Conservation (phyloP, 1,139 yeast genomes). For the Zygoascus sp. region DNA sequence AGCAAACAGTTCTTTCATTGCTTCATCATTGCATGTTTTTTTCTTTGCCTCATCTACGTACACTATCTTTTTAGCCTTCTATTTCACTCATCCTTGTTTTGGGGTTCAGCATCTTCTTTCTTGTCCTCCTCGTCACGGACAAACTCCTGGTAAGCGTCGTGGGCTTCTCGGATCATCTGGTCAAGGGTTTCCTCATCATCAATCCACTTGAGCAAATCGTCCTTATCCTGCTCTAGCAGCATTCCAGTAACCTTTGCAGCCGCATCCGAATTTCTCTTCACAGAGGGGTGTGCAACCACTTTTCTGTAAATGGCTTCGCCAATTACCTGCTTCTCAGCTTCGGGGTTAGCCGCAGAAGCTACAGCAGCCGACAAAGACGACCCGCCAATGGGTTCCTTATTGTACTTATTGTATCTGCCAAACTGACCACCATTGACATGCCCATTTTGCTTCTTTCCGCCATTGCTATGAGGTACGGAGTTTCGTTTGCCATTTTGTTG, state of each 20-base stretch:
- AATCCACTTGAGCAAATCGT: slow-evolving; percentile 77
- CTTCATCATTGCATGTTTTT: neutral
- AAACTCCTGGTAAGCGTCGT: slow-evolving; percentile 76
- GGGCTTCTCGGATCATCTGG: slow-evolving; percentile 85
- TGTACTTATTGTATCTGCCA: slow-evolving; percentile 30
- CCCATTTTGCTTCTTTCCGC: slow-evolving; percentile 30
- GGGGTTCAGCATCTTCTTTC: neutral
- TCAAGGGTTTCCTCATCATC: slow-evolving; percentile 73
- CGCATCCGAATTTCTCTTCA: slow-evolving; percentile 73
- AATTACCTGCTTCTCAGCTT: slow-evolving; percentile 83
- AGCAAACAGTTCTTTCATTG: neutral
- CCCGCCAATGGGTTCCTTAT: slow-evolving; percentile 25
- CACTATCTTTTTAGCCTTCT: neutral
- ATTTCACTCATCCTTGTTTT: neutral
- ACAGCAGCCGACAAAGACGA: slow-evolving; percentile 32
- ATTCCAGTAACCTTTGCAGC: slow-evolving; percentile 95
- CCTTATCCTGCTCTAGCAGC: slow-evolving; percentile 86
- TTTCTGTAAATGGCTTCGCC: slow-evolving; percentile 92
- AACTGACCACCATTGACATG: slow-evolving; percentile 2
- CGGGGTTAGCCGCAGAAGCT: slow-evolving; percentile 39
- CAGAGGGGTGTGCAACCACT: slow-evolving; percentile 74
- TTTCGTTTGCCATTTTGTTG: slow-evolving; percentile 6
- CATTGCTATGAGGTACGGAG: slow-evolving; percentile 34
- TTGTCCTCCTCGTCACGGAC: slow-evolving; percentile 11
- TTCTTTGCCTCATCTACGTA: neutral